Percentiles rank a stretch among this genome's conserved stretches.
Evolutionary conservation across 495 filamentous ascomycete genomes (phyloP).

Genomic region (Diplogelasinospora grovesii): DNA sequence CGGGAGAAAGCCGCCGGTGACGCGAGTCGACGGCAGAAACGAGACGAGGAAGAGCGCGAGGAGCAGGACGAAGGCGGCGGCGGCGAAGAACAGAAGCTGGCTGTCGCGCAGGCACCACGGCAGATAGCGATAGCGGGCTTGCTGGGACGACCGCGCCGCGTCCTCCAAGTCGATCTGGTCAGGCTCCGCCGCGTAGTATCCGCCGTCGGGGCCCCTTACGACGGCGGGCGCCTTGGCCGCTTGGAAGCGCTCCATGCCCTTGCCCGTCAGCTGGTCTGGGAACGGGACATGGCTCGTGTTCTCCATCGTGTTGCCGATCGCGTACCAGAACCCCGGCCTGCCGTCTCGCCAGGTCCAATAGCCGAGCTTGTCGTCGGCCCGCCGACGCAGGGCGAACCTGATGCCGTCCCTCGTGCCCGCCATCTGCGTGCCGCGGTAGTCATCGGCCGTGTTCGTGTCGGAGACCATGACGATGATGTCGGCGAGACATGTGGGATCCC

Average conservation of each 20-base stretch:
- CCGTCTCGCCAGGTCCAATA: constrained; percentile 67
- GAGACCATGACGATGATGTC: constrained; percentile 71
- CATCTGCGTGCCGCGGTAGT: constrained; percentile 52
- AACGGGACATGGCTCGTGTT: constrained; percentile 19
- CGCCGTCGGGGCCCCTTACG: constrained; percentile 25
- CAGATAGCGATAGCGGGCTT: constrained; percentile 57
- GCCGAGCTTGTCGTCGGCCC: constrained; percentile 60
- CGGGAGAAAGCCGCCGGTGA: constrained; percentile 64
- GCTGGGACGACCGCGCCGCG: constrained; percentile 34
- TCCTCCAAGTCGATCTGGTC: constrained; percentile 14
- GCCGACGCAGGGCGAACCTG: constrained; percentile 37
- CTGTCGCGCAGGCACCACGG: constrained; percentile 69
- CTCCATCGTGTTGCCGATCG: constrained; percentile 32
- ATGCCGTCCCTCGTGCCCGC: constrained; percentile 48
- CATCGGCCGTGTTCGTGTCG: constrained; percentile 66
- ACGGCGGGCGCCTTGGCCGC: constrained; percentile 2
- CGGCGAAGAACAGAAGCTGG: constrained; percentile 55
- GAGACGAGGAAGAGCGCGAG: constrained; percentile 69
- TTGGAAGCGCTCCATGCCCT: constrained; percentile 29
- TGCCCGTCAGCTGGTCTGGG: constrained; percentile 20
- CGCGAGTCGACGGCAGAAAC: constrained; percentile 59
- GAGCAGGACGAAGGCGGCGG: constrained; percentile 58
- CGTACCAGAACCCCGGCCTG: constrained; percentile 34
- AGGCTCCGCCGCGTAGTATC: constrained; percentile 17
- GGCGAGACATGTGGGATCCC: constrained; percentile 76